Percentiles rank a stretch among this genome's conserved stretches.
Evolutionary conservation across 768 basidiomycete genomes (phyloP).

Genomic region (Boletus subparvulus): DNA sequence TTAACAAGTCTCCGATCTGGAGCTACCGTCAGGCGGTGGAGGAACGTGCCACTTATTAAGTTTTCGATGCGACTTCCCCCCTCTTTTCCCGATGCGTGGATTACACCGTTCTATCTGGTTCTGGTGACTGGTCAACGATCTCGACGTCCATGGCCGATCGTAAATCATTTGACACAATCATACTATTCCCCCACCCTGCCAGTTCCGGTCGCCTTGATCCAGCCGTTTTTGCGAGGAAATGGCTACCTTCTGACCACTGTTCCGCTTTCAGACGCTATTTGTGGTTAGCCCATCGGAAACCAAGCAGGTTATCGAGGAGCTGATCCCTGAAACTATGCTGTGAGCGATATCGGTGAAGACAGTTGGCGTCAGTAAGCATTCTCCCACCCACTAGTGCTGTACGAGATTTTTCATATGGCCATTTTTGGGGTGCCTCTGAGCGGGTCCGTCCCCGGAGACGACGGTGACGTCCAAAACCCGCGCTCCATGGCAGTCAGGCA

Average conservation of each 20-base stretch:
- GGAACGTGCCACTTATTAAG: neutral
- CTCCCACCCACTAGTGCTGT: neutral
- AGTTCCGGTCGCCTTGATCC: neutral
- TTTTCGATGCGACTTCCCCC: neutral
- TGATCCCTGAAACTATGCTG: no score
- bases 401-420: no score
- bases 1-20: neutral
- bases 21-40: neutral
- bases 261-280: no score
- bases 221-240: no score
- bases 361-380: no score
- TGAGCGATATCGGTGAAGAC: no score
- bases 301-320: no score
- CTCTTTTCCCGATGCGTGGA: no score
- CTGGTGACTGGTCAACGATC: neutral
- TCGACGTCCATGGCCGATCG: neutral
- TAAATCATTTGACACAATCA: neutral
- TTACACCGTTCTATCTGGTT: neutral
- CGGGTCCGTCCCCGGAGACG: no score
- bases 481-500: neutral
- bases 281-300: no score
- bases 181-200: neutral
- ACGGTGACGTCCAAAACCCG: neutral
- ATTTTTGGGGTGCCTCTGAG: no score
- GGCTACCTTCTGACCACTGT: no score